Percentiles rank a stretch among this genome's conserved stretches.
Conservation (phyloP, 2,329 filamentous ascomycete genomes). For the Nemania abortiva region DNA sequence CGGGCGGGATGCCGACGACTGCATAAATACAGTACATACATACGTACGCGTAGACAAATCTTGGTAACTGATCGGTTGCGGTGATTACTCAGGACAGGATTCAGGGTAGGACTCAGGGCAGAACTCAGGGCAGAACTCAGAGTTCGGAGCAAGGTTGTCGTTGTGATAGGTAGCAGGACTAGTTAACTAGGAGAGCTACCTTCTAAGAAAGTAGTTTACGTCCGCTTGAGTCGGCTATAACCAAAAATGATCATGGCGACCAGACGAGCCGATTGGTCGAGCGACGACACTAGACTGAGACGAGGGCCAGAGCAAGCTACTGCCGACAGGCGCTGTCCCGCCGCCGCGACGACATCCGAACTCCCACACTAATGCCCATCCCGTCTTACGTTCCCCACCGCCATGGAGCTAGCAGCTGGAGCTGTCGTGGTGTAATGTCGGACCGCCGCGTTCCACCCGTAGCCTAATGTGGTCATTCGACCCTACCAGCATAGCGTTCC, state of each 20-base stretch:
- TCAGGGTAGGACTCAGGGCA: neutral
- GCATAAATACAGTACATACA: neutral
- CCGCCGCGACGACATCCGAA: constrained; percentile 20
- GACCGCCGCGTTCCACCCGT: constrained; percentile 36
- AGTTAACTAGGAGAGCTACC: neutral
- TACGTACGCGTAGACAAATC: neutral
- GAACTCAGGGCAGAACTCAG: neutral
- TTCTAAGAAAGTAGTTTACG: neutral
- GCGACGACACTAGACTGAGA: neutral
- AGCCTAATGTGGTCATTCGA: constrained; percentile 21
- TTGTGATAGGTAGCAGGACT: neutral
- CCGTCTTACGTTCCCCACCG: constrained; percentile 30
- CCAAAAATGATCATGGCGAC: neutral
- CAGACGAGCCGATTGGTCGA: constrained; percentile 30
- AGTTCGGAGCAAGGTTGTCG: neutral
- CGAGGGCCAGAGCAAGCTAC: constrained; percentile 15
- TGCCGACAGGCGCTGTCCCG: constrained; percentile 22
- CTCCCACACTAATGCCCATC: constrained; percentile 14
- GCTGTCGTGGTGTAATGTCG: constrained; percentile 30
- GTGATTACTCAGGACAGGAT: neutral
- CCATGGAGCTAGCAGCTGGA: constrained; percentile 19
- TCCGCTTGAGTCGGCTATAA: constrained; percentile 24
- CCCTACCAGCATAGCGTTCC: constrained; percentile 25
- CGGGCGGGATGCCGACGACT: constrained; percentile 7
- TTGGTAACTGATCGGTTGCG: constrained; percentile 10